A percentile compares a stretch with the other conserved stretches of the same genome.
phyloP scores from a whole-genome alignment of 2,329 filamentous ascomycete species.

The Niveomyces coronatus region DNA sequence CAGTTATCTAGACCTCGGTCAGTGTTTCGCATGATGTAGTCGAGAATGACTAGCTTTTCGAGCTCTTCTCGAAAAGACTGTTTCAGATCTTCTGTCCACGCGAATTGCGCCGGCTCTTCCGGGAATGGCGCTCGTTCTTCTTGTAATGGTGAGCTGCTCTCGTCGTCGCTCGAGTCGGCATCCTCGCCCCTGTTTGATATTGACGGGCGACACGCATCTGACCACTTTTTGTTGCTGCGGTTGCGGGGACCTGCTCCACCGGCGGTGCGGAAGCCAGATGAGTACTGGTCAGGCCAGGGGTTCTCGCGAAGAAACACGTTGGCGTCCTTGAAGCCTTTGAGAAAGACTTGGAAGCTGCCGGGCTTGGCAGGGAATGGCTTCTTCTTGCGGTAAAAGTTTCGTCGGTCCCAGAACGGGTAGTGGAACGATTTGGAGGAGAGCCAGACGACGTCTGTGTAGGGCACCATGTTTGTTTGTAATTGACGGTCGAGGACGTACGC shows the following conservation, averaged over 20 bases:
- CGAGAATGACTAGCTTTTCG: constrained; percentile 92
- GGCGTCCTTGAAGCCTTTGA: constrained; percentile 94
- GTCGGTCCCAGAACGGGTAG: constrained; percentile 94
- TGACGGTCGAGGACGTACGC: constrained; percentile 91
- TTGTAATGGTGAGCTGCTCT: constrained; percentile 22
- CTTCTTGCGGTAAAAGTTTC: constrained; percentile 78
- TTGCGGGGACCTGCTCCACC: constrained; percentile 48
- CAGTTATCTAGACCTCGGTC: constrained; percentile 95
- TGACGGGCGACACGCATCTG: constrained; percentile 66
- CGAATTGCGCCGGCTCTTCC: constrained; percentile 48
- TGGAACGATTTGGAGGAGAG: constrained; percentile 95
- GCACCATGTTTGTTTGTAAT: constrained; percentile 82
- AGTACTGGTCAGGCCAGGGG: constrained; percentile 90
- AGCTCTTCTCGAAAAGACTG: constrained; percentile 90
- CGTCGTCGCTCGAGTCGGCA: constrained; percentile 54
- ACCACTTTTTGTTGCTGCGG: constrained; percentile 62
- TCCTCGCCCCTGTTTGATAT: constrained; percentile 42
- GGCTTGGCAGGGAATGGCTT: constrained; percentile 81
- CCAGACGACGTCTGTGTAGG: constrained; percentile 90
- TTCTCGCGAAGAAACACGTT: constrained; percentile 91
- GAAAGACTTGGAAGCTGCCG: constrained; percentile 93
- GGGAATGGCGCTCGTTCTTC: constrained; percentile 39
- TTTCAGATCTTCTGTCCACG: constrained; percentile 82
- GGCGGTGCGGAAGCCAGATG: constrained; percentile 53
- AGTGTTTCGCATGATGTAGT: constrained; percentile 99